Percentiles rank a stretch among this genome's conserved stretches.
phyloP scores from a whole-genome alignment of 1,139 yeast species.

The Taphrina flavorubra region DNA sequence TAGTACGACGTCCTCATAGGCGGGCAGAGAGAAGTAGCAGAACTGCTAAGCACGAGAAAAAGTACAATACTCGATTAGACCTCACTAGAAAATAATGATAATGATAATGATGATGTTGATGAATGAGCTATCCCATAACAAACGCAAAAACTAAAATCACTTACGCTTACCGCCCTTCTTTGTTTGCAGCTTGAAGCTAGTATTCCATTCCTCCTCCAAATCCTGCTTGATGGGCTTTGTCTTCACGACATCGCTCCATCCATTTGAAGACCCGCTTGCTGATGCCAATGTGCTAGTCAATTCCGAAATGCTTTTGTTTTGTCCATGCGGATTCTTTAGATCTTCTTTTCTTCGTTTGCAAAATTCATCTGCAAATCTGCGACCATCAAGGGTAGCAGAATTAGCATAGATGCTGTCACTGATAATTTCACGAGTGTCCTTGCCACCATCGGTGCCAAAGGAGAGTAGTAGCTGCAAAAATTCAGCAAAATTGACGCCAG shows the following conservation, averaged over 20 bases:
- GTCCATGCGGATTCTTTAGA: conserved; percentile 27
- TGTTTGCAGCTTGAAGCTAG: conserved; percentile 67
- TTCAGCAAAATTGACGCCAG: conserved; percentile 70
- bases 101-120: conserved; percentile 7
- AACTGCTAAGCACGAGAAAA: background rate
- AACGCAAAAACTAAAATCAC: conserved; percentile 28
- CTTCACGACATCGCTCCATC: conserved; percentile 49
- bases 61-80: conserved; percentile 20
- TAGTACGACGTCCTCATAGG: too few species aligned
- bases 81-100: background rate
- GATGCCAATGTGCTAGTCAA: conserved; percentile 65
- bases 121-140: conserved; percentile 12
- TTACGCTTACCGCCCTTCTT: conserved; percentile 56
- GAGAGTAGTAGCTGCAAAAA: conserved; percentile 79
- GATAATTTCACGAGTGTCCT: conserved; percentile 81
- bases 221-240: conserved; percentile 43
- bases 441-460: conserved; percentile 63
- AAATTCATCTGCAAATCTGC: conserved; percentile 90
- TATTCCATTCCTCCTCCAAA: conserved; percentile 61
- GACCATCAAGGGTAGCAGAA: conserved; percentile 91
- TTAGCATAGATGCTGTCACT: conserved; percentile 91
- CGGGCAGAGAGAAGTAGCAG: too few species aligned
- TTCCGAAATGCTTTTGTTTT: conserved; percentile 50
- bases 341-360: conserved; percentile 67
- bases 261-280: conserved; percentile 54